These are phyloP conservation scores for Brasenia schreberi DNA, from an alignment of 164 flowering plant genomes.

Conservation along the genomic window DNA sequence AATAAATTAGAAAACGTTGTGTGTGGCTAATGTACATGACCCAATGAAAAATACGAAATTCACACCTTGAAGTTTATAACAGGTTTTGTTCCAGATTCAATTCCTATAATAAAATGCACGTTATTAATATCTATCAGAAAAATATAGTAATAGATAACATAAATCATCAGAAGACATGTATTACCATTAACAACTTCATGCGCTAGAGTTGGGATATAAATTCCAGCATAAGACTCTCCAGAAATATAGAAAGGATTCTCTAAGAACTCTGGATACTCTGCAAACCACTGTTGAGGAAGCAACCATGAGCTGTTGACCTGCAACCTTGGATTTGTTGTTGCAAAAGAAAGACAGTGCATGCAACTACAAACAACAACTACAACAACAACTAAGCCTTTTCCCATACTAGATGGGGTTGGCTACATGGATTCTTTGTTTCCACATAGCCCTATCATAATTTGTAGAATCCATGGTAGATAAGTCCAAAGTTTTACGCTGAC, in stretches of 20 bases:
- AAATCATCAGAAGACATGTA: not conserved
- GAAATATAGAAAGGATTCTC: constrained; percentile 61
- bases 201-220: constrained; percentile 92
- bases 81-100: constrained; percentile 51
- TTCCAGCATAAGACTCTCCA: constrained; percentile 96
- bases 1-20: not conserved
- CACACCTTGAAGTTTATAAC: constrained; percentile 63
- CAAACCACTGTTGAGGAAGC: constrained; percentile 58
- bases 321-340: too few relatives aligned
- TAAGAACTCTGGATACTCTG: constrained; percentile 56
- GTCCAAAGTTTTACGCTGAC: too few relatives aligned
- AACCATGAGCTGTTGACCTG: too few relatives aligned
- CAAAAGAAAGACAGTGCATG: too few relatives aligned
- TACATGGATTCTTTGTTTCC: too few relatives aligned
- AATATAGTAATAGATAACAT: not conserved
- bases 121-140: not conserved
- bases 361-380: too few relatives aligned
- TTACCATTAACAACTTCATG: constrained; percentile 64
- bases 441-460: too few relatives aligned
- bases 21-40: not conserved
- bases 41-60: constrained; percentile 1
- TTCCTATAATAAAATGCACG: constrained; percentile 29
- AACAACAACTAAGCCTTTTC: too few relatives aligned
- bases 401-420: too few relatives aligned
- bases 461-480: too few relatives aligned